Percentiles rank a stretch among this genome's conserved stretches.
These are phyloP conservation scores for Chlorella variabilis DNA, from an alignment of 163 green algal genomes.

Conservation along the genomic window DNA sequence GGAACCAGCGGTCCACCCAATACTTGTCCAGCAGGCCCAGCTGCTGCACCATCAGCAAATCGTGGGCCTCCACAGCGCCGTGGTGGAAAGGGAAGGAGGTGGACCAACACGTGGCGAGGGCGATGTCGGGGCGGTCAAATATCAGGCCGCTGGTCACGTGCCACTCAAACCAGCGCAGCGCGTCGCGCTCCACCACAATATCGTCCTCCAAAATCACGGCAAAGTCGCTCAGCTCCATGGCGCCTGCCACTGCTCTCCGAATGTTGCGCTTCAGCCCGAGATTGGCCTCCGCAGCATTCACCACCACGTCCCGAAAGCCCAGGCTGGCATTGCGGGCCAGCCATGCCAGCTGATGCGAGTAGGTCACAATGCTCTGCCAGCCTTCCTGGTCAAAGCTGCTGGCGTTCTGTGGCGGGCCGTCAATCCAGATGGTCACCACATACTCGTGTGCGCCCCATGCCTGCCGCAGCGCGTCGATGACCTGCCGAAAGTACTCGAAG, in stretches of 20 bases:
- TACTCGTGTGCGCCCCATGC: slow-evolving; percentile 20
- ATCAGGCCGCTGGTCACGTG: slow-evolving; percentile 34
- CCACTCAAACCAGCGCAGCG: slow-evolving; percentile 39
- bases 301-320: background rate
- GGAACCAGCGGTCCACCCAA: slow-evolving; percentile 24
- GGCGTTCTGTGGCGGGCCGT: background rate
- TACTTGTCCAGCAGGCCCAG: slow-evolving; percentile 33
- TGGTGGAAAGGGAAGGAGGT: slow-evolving; percentile 10
- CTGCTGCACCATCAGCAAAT: slow-evolving; percentile 6
- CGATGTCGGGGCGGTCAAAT: slow-evolving; percentile 4
- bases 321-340: slow-evolving; percentile 11
- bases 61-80: slow-evolving; percentile 12
- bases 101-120: slow-evolving; percentile 32
- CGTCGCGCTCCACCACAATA: slow-evolving; percentile 4
- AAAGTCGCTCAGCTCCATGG: slow-evolving; percentile 19
- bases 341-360: slow-evolving; percentile 20
- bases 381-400: background rate
- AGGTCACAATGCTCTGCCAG: background rate
- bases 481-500: slow-evolving; percentile 22
- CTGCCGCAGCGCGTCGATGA: slow-evolving; percentile 10
- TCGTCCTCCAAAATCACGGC: slow-evolving; percentile 28
- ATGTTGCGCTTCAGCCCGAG: slow-evolving; percentile 28
- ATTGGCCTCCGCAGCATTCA: slow-evolving; percentile 15
- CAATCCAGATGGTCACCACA: slow-evolving; percentile 6
- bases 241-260: slow-evolving; percentile 11